phyloP scores from a whole-genome alignment of 306 rosid genomes.

The Corylus heterophylla region DNA sequence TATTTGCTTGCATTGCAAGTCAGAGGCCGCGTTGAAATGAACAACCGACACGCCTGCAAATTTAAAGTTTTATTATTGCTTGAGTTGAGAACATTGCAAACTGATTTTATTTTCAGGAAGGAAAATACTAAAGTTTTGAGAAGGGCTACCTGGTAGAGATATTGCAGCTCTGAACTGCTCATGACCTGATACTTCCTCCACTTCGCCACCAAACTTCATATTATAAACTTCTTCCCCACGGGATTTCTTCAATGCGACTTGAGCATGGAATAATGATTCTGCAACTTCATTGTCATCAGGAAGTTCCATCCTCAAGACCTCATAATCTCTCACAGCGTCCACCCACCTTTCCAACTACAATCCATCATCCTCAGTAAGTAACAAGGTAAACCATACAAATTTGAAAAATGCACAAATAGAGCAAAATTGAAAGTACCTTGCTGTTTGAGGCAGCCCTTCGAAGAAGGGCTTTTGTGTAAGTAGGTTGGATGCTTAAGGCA shows the following conservation, averaged over 20 bases:
- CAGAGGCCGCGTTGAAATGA: constrained; percentile 73
- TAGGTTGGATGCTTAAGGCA: constrained; percentile 73
- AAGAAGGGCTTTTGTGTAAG: constrained; percentile 88
- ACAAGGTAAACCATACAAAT: constrained; percentile 10
- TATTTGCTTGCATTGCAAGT: constrained; percentile 71
- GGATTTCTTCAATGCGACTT: constrained; percentile 85
- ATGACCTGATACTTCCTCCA: constrained; percentile 74
- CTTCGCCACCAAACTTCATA: constrained; percentile 90
- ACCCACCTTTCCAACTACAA: constrained; percentile 89
- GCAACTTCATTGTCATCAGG: constrained; percentile 85
- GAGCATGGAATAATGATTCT: constrained; percentile 81
- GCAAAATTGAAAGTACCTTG: constrained; percentile 50
- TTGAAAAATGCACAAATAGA: background rate
- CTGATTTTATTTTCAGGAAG: background rate
- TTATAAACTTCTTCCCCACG: constrained; percentile 81
- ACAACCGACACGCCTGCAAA: constrained; percentile 77
- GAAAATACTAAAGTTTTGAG: background rate
- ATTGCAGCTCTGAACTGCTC: constrained; percentile 82
- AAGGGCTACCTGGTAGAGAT: constrained; percentile 66
- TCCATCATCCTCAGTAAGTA: constrained; percentile 11
- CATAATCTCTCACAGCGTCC: constrained; percentile 80
- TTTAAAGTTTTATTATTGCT: background rate
- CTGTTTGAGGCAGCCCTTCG: constrained; percentile 90
- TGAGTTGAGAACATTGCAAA: background rate
- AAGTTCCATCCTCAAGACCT: constrained; percentile 67